phyloP scores from a whole-genome alignment of 2,329 filamentous ascomycete species.

The Penicillium corylophilum region DNA sequence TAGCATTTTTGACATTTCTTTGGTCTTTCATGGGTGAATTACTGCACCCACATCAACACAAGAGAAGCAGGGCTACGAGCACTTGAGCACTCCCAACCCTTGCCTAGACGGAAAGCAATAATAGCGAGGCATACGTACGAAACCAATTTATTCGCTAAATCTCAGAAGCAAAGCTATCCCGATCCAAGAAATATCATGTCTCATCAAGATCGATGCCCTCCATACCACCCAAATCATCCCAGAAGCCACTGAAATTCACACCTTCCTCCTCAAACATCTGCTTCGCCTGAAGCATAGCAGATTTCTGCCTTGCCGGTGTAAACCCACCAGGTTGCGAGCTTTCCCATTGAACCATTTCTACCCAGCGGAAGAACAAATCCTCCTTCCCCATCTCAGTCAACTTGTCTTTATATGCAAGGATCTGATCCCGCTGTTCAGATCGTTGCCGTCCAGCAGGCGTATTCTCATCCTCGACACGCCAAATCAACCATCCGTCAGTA shows the following conservation, averaged over 20 bases:
- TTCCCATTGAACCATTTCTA: slow-evolving; percentile 88
- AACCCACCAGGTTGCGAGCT: slow-evolving; percentile 76
- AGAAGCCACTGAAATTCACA: slow-evolving; percentile 80
- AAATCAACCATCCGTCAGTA: slow-evolving; percentile 69
- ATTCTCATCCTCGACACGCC: slow-evolving; percentile 58
- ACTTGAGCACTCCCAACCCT: not conserved
- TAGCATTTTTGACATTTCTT: not conserved
- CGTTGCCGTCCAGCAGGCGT: slow-evolving; percentile 40
- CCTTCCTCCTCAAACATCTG: slow-evolving; percentile 71
- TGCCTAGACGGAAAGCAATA: not conserved
- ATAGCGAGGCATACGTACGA: not conserved
- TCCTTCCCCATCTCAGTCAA: slow-evolving; percentile 78
- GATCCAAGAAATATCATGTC: not conserved
- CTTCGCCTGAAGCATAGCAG: slow-evolving; percentile 71
- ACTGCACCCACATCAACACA: not conserved
- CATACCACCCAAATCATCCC: slow-evolving; percentile 67
- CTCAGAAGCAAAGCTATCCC: not conserved
- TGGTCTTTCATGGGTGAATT: not conserved
- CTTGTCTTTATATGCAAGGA: slow-evolving; percentile 76
- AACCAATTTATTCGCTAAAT: slow-evolving; percentile 1
- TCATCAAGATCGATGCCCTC: slow-evolving; percentile 44
- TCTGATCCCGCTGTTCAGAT: slow-evolving; percentile 58
- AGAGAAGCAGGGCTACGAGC: not conserved
- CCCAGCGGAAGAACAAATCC: slow-evolving; percentile 85
- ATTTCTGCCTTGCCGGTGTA: slow-evolving; percentile 68